Base-by-base conservation (phyloP, 768 basidiomycete species). In the Rhodotorula kratochvilovae region DNA sequence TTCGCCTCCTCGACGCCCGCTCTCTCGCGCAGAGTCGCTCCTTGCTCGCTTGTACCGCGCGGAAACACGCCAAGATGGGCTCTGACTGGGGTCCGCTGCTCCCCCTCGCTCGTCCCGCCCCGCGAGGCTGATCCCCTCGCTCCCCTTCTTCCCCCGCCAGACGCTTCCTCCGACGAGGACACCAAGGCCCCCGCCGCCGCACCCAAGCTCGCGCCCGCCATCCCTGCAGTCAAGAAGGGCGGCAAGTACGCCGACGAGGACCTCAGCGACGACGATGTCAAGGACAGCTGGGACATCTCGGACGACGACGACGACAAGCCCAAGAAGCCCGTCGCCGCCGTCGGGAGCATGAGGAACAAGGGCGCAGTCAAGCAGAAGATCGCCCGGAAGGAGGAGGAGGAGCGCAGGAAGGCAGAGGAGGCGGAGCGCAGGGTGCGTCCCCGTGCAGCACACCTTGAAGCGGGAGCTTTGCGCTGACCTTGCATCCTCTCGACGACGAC, bases 201-300 rank as follows among this genome's bases (percentile, higher is more conserved):
- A 23, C 72, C 81, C 36, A 69, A 73, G 53, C 72, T 75, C 61
- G 67, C 68, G 13, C 59, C 71, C 35, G 53, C 66, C 56, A 36
- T 69, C 67, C 74, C 56, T 63, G 78, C 68, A 58, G 73, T 63
- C 25, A 81, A 78, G 64, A 87, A 85, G 80, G 84, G 51, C 48
- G 35, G 82, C 70, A 91, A 89, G 81, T 96, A 90, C 88, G 89
- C 88, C 71, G 94, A 90, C 58, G 94, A 97, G 80, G 94, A 96
- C 78, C 90, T 90, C 33, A 63, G 76, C 77, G 92, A 94, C 0
- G 88, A 88, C 21, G 86, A 87, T 33, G 90, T 89, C 53, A 90
- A 87, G 63, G 92, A 91, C 81, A 94, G 96, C 81, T 98, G 95
- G 95, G 94, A 98, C 76, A 90, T 84, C 45, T 57, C 56, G 35